Evolutionary conservation across 1,284 basidiomycete genomes (phyloP), one percentile per base, ranked within the genome.

Genomic region (Cutaneotrichosporon sp.): DNA sequence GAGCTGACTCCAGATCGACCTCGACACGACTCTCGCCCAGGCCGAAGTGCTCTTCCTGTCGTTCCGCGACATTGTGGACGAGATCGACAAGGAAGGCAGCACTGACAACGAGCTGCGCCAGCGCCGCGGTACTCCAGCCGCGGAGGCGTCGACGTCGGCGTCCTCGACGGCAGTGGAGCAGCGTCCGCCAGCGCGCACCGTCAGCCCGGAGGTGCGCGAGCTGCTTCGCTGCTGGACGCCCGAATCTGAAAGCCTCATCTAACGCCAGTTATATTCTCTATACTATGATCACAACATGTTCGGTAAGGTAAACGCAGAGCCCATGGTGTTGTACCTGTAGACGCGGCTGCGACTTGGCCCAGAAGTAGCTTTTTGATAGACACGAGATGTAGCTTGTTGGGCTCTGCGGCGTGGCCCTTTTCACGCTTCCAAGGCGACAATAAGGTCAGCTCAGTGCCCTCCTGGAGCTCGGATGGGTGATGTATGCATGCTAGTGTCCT

Each of bases 11-110:
- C 65, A 80, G 59, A 94, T 97, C 68, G 94, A 97, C 74, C 85
- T 97, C 22, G 89, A 95, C 74, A 87, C 88, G 4, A 93, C 94
- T 10, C 85, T 97, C 4, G 89, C 91, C 0, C 94, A 97, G 79
- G 93, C 93, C 10, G 93, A 97, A 80, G 92, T 97, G 11, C 84
- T 97, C 14, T 97, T 92, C 83, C 80, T 82, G n/a, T 70, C 69
- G 0, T 80, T 79, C 73, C 62, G 67, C 50, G 63, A 64, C 5
- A 63, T 93, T n/a, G 86, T 94, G 16, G 88, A 89, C n/a, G 92
- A 94, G 74, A 86, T 94, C 66, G 91, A 95, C 74, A 64, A 68
- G 45, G 70, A 71, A 55, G 36, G 9, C 14, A 59, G 46, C 31
- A 24, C 54, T 6, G 49, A 51, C 14, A 16, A 4, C 54, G 47